Percentiles rank a stretch among this genome's conserved stretches.
These are phyloP conservation scores for Endothia cerciana DNA, from an alignment of 2,329 filamentous ascomycete genomes.

Conservation along the genomic window DNA sequence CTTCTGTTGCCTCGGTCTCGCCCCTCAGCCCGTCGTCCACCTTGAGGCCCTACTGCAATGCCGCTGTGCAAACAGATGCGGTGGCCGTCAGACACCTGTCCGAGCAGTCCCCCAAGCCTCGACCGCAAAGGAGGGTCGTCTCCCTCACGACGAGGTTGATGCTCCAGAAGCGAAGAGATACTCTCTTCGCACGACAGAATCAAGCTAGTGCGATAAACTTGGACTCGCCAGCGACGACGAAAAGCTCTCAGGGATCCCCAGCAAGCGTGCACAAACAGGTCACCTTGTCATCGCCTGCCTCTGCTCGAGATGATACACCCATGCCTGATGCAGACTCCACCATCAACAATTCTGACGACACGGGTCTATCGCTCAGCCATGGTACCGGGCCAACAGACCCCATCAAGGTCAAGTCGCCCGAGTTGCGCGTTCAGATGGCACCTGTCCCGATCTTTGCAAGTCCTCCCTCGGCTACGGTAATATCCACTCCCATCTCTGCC, in stretches of 20 bases:
- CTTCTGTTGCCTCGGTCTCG: slow-evolving; percentile 39
- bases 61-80: slow-evolving; percentile 57
- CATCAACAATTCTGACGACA: slow-evolving; percentile 33
- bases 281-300: slow-evolving; percentile 19
- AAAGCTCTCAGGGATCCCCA: slow-evolving; percentile 27
- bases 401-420: slow-evolving; percentile 46
- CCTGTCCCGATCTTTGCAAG: slow-evolving; percentile 56
- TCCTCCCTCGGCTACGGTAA: slow-evolving; percentile 40
- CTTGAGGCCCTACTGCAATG: slow-evolving; percentile 53
- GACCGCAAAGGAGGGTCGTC: slow-evolving; percentile 51
- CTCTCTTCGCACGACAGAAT: slow-evolving; percentile 33
- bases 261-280: slow-evolving; percentile 19
- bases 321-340: slow-evolving; percentile 42
- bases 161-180: slow-evolving; percentile 37
- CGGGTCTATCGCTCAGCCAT: slow-evolving; percentile 26
- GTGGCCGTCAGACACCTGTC: slow-evolving; percentile 49
- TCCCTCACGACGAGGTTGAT: slow-evolving; percentile 51
- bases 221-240: slow-evolving; percentile 43
- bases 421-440: slow-evolving; percentile 60
- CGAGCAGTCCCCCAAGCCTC: slow-evolving; percentile 39
- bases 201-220: slow-evolving; percentile 45
- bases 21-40: slow-evolving; percentile 45
- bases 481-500: slow-evolving; percentile 53
- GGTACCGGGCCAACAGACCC: slow-evolving; percentile 23
- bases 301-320: slow-evolving; percentile 32